Conservation (phyloP, 345 rosid genomes). For the Citrus australasica region DNA sequence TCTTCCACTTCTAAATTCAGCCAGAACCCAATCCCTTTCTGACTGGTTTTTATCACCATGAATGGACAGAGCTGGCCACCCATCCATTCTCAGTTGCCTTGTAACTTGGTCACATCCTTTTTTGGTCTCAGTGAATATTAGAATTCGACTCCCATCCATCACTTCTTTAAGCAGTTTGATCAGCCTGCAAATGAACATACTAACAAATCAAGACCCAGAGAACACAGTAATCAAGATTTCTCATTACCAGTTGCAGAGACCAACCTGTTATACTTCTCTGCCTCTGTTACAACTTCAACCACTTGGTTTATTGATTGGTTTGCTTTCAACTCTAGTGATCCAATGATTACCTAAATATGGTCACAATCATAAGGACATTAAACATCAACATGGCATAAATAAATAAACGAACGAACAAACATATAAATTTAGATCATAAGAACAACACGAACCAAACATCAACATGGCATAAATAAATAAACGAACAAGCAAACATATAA, state of each 20-base stretch:
- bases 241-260: conserved; percentile 19
- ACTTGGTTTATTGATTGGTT: conserved; percentile 91
- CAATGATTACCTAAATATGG: conserved; percentile 63
- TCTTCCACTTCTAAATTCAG: conserved; percentile 94
- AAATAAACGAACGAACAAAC: not conserved
- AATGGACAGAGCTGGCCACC: conserved; percentile 97
- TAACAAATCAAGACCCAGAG: not conserved
- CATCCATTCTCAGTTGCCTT: conserved; percentile 95
- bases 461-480: not conserved
- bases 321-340: conserved; percentile 83
- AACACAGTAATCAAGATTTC: not conserved
- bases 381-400: not conserved
- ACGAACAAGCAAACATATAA: not conserved
- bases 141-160: conserved; percentile 83
- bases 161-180: conserved; percentile 65
- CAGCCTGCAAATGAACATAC: conserved; percentile 47
- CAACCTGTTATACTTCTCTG: conserved; percentile 88
- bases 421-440: not conserved
- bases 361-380: conserved; percentile 12
- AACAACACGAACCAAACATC: conserved; percentile 37
- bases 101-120: conserved; percentile 97
- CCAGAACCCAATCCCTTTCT: conserved; percentile 95
- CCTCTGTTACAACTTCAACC: conserved; percentile 72
- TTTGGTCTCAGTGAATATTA: conserved; percentile 89
- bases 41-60: conserved; percentile 96